Evolutionary conservation across 306 rosid species (phyloP).

Genomic region (Aeschynomene evenia): DNA sequence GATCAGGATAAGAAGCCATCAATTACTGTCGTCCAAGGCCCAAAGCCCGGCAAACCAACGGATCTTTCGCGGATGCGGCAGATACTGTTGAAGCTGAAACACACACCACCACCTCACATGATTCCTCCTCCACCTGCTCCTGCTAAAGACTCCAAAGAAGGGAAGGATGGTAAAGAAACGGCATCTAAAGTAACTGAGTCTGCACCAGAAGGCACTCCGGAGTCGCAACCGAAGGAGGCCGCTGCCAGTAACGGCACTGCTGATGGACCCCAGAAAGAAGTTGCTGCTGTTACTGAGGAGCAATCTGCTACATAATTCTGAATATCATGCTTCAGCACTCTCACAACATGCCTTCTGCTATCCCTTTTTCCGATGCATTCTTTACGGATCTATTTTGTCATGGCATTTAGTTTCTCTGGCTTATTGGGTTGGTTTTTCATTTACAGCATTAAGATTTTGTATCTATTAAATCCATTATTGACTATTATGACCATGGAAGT

Average conservation of each 20-base stretch:
- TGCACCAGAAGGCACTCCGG: conserved; percentile 45
- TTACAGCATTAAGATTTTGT: conserved; percentile 37
- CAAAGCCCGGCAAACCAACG: conserved; percentile 97
- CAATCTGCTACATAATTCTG: conserved; percentile 44
- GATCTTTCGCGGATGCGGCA: conserved; percentile 94
- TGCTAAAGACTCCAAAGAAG: conserved; percentile 58
- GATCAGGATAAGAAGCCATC: conserved; percentile 92
- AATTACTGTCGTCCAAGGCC: conserved; percentile 80
- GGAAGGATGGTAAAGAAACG: conserved; percentile 60
- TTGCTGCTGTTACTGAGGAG: conserved; percentile 47
- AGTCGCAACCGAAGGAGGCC: conserved; percentile 53
- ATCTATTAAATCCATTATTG: conserved; percentile 35
- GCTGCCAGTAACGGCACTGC: conserved; percentile 49
- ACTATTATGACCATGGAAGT: conserved; percentile 42
- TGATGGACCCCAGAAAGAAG: conserved; percentile 48
- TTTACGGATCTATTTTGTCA: conserved; percentile 24
- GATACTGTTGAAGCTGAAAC: conserved; percentile 82
- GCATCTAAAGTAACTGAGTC: conserved; percentile 56
- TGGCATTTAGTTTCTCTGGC: conserved; percentile 35
- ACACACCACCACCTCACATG: conserved; percentile 94
- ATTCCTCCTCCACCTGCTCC: conserved; percentile 83
- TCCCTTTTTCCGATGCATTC: conserved; percentile 13
- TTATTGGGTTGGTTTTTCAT: conserved; percentile 28
- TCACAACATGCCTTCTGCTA: conserved; percentile 13
- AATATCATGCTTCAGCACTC: conserved; percentile 6